Evolutionary conservation across 2,329 filamentous ascomycete species (phyloP).

Genomic region (Beauveria sp.): DNA sequence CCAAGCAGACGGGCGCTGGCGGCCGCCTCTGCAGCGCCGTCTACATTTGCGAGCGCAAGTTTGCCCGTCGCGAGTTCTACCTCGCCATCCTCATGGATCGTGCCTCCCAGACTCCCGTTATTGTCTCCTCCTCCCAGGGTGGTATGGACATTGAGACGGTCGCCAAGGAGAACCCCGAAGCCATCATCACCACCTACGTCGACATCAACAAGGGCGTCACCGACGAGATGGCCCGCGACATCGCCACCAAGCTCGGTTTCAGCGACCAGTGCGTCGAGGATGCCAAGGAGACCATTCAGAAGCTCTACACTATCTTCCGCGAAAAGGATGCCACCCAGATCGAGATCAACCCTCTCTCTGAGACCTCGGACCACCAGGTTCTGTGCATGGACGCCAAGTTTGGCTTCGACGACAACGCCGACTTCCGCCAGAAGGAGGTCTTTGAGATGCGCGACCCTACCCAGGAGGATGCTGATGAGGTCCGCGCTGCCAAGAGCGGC

Average conservation of each 20-base stretch:
- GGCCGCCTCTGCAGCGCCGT: constrained; percentile 95
- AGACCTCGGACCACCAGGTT: constrained; percentile 97
- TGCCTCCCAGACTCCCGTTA: constrained; percentile 80
- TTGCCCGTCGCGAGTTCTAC: constrained; percentile 97
- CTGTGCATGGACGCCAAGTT: constrained; percentile 99
- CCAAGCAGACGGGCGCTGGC: constrained; percentile 93
- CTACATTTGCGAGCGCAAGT: constrained; percentile 99
- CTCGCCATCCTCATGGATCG: constrained; percentile 98
- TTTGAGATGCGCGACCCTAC: constrained; percentile 90
- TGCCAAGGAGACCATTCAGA: constrained; percentile 93
- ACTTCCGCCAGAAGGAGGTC: constrained; percentile 95
- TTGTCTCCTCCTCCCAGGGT: constrained; percentile 95
- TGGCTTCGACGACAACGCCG: constrained; percentile 96
- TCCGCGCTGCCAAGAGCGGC: constrained; percentile 87
- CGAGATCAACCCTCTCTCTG: constrained; percentile 97
- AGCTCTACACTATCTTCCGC: constrained; percentile 97
- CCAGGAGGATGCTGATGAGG: constrained; percentile 96
- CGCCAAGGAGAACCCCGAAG: constrained; percentile 93
- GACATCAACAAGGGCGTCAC: constrained; percentile 94
- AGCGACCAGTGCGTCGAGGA: constrained; percentile 96
- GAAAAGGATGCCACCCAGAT: constrained; percentile 99
- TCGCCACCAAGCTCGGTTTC: constrained; percentile 90
- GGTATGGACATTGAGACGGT: constrained; percentile 99
- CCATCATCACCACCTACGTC: constrained; percentile 88
- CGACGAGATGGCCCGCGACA: constrained; percentile 84